A percentile compares a stretch with the other conserved stretches of the same genome.
Evolutionary conservation across 2,329 filamentous ascomycete genomes (phyloP).

Genomic region (Aspergillus sp.): DNA sequence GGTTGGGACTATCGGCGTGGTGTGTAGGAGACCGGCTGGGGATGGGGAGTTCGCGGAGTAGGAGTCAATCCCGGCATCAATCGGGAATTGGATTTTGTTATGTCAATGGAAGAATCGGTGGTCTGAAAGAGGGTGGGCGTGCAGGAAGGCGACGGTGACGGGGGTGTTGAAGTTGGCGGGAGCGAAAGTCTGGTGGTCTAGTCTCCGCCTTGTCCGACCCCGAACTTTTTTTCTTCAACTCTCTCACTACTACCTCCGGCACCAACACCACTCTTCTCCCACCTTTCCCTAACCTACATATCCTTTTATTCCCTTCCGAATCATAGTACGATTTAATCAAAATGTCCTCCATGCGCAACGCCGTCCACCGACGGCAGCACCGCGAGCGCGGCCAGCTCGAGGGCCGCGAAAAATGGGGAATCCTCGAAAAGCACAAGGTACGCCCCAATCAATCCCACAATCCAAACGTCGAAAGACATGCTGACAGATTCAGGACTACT

Average conservation of each 20-base stretch:
- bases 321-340: no score
- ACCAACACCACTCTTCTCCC: neutral
- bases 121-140: no score
- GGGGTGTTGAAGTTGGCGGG: neutral
- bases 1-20: neutral
- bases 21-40: neutral
- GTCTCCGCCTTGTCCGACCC: conserved; percentile 1
- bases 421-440: conserved; percentile 94
- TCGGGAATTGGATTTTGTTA: neutral
- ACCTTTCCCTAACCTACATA: no score
- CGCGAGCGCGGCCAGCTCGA: conserved; percentile 84
- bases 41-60: neutral
- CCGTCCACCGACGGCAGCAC: conserved; percentile 78
- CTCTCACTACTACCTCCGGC: neutral
- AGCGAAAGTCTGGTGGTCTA: neutral
- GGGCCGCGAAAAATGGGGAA: conserved; percentile 80
- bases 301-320: no score
- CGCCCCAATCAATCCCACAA: no score
- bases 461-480: no score
- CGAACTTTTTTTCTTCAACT: conserved; percentile 5
- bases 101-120: no score
- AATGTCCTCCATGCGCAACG: conserved; percentile 61
- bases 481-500: conserved; percentile 53
- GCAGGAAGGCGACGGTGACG: neutral
- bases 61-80: neutral